Evolutionary conservation across 176 grass and related monocot species (phyloP), one percentile per base, ranked within the genome.

Genomic region (Echinochloa phyllopogon): DNA sequence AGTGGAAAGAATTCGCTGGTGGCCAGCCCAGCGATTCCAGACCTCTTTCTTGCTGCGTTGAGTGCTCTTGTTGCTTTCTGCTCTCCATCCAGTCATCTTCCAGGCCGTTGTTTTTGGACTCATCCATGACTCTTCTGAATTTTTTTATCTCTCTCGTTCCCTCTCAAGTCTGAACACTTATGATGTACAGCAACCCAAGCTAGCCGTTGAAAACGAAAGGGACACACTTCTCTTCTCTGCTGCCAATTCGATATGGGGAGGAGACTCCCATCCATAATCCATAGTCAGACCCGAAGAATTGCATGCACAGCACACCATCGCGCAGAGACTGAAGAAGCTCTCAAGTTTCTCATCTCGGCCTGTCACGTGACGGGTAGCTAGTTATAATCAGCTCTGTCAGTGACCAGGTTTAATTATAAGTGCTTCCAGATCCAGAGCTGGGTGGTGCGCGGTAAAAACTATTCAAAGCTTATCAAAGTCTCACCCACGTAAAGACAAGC

Each of bases 141-240:
- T 37, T 20, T 61, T 14, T 72, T 4, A 20, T 52, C 14, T 76
- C 33, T 52, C 14, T 76, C 33, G 20, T 5, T 5, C 40, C n/a
- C 4, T 57, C 55, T 23, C 0, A 58, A 58, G 55, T 58, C 37
- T 29, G 6, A 68, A 40, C 67, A 14, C 33, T 74, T 88, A 47
- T 21, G 18, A 23, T 6, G 70, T 71, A 59, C 52, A 74, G 50
- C 55, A 49, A n/a, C 62, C 69, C 62, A 58, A 81, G 72, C 55
- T 86, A 90, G 83, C 83, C 77, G 88, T 86, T 86, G 78, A 86
- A 72, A 37, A 52, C 23, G 77, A 90, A 77, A 82, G 44, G 1
- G 56, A 63, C n/a, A n/a, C n/a, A n/a, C n/a, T n/a, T n/a, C n/a
- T n/a, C 77, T 10, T 68, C 48, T 48, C 48, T 9, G 50, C 70